These are phyloP conservation scores for Lasiosphaeriaceae sp. DNA, from an alignment of 495 filamentous ascomycete genomes.

Conservation along the genomic window DNA sequence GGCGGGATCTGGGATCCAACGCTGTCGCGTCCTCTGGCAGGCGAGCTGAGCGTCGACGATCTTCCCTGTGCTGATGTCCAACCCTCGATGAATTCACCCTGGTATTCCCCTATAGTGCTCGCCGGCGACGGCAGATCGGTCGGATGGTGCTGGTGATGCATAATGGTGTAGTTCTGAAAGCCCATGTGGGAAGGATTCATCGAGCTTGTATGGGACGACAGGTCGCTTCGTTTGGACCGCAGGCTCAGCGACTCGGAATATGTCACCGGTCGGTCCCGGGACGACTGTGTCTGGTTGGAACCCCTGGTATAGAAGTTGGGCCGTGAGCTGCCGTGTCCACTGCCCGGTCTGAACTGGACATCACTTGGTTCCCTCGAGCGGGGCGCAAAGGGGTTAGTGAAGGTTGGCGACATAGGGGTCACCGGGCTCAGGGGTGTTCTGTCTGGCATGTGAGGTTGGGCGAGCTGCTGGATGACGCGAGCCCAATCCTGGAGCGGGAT, in stretches of 20 bases:
- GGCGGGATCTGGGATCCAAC: constrained; percentile 36
- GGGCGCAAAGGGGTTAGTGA: constrained; percentile 42
- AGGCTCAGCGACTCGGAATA: constrained; percentile 49
- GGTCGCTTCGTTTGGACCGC: constrained; percentile 49
- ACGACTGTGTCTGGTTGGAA: constrained; percentile 28
- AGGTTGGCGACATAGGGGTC: constrained; percentile 42
- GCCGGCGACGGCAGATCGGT: constrained; percentile 51
- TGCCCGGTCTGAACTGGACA: constrained; percentile 23
- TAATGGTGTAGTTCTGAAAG: constrained; percentile 39
- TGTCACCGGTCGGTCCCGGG: constrained; percentile 39
- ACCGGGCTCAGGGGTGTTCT: constrained; percentile 36
- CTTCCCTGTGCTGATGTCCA: constrained; percentile 56
- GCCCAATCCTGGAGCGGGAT: constrained; percentile 42
- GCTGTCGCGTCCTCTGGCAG: constrained; percentile 38
- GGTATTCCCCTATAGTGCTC: constrained; percentile 47
- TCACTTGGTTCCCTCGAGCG: constrained; percentile 32
- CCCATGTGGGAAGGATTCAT: constrained; percentile 35
- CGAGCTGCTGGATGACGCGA: constrained; percentile 39
- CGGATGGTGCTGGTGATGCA: constrained; percentile 35
- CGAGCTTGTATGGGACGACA: constrained; percentile 50
- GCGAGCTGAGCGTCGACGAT: constrained; percentile 49
- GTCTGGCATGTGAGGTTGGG: constrained; percentile 33
- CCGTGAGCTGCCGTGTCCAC: constrained; percentile 27
- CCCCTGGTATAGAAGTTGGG: constrained; percentile 34
- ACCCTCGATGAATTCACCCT: constrained; percentile 52